Conservation (phyloP, 306 rosid species). For the Cucurbita argyrosperma region DNA sequence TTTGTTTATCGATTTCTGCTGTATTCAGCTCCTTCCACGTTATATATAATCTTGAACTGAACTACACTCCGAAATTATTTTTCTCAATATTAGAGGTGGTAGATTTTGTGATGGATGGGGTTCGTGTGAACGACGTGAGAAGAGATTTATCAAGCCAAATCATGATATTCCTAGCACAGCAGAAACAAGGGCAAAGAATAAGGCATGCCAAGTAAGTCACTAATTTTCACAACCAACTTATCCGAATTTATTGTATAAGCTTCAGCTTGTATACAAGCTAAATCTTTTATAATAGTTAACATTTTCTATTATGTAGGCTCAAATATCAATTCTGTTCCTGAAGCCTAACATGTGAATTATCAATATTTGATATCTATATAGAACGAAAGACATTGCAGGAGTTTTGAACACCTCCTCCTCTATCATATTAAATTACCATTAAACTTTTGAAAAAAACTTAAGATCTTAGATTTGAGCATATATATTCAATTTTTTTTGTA, state of each 20-base stretch:
- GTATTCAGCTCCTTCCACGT: not conserved
- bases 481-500: not conserved
- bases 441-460: not conserved
- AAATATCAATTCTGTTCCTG: not conserved
- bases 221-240: no score
- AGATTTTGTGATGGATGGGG: conserved; percentile 99
- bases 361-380: not conserved
- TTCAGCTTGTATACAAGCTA: no score
- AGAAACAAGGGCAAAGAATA: conserved; percentile 88
- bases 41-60: not conserved
- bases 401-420: not conserved
- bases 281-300: not conserved
- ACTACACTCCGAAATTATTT: not conserved
- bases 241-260: no score
- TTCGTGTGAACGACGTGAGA: conserved; percentile 86
- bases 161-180: conserved; percentile 93
- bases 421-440: not conserved
- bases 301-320: not conserved
- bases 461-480: not conserved
- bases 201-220: conserved; percentile 64
- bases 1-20: not conserved
- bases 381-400: not conserved
- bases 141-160: conserved; percentile 71
- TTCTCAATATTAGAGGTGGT: conserved; percentile 46
- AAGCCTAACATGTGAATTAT: not conserved